phyloP scores from a whole-genome alignment of 495 filamentous ascomycete species.

The Podospora australis region DNA sequence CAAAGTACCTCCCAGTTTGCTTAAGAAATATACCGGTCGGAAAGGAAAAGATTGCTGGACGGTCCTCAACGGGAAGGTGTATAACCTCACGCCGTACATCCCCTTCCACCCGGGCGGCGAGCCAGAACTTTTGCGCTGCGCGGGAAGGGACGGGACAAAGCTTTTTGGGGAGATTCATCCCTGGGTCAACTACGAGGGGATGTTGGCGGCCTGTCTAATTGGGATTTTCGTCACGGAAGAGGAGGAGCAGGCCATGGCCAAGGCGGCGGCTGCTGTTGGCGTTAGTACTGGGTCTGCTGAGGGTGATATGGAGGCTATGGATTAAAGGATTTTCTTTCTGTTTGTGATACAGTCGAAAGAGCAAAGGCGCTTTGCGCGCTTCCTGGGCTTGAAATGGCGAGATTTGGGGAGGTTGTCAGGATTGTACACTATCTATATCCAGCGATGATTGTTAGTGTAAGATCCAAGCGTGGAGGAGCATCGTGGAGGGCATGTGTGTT shows the following conservation, averaged over 20 bases:
- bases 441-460: too few species aligned
- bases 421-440: too few species aligned
- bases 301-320: slow-evolving; percentile 59
- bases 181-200: slow-evolving; percentile 97
- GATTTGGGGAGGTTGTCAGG: background rate
- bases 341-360: too few species aligned
- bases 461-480: too few species aligned
- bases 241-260: slow-evolving; percentile 33
- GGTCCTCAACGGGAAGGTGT: slow-evolving; percentile 76
- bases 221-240: slow-evolving; percentile 79
- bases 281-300: slow-evolving; percentile 61
- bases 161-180: slow-evolving; percentile 91
- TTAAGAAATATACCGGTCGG: slow-evolving; percentile 68
- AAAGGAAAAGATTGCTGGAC: slow-evolving; percentile 86
- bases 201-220: slow-evolving; percentile 78
- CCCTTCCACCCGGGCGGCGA: slow-evolving; percentile 90
- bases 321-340: too few species aligned
- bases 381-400: too few species aligned
- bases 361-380: too few species aligned
- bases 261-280: slow-evolving; percentile 39
- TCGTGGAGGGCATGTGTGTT: slow-evolving; percentile 17
- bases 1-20: slow-evolving; percentile 69
- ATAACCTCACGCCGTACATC: slow-evolving; percentile 86
- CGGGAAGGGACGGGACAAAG: slow-evolving; percentile 68
- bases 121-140: slow-evolving; percentile 73